Percentiles rank a stretch among this genome's conserved stretches.
These are phyloP conservation scores for Teratosphaeria viscida DNA, from an alignment of 2,329 filamentous ascomycete genomes.

Conservation along the genomic window DNA sequence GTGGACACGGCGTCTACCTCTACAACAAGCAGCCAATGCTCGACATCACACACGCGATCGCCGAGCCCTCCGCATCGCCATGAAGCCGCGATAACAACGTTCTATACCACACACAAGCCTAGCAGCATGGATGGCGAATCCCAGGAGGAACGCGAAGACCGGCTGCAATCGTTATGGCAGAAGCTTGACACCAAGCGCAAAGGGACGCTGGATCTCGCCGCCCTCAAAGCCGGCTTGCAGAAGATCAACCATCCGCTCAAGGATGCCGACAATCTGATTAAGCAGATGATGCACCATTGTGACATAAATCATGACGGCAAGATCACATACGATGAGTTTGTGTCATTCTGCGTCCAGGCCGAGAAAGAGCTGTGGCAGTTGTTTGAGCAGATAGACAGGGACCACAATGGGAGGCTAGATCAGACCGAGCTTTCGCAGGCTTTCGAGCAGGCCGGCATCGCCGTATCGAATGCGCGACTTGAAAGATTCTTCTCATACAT, in stretches of 20 bases:
- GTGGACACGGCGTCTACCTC: neutral
- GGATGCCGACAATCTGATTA: conserved; percentile 79
- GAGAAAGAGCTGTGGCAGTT: conserved; percentile 73
- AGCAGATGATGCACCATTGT: conserved; percentile 68
- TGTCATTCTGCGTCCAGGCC: conserved; percentile 73
- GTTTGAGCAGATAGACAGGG: conserved; percentile 77
- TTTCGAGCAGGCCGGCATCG: conserved; percentile 67
- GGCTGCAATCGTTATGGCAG: conserved; percentile 75
- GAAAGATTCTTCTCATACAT: conserved; percentile 82
- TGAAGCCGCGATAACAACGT: conserved; percentile 12
- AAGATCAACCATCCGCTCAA: conserved; percentile 91
- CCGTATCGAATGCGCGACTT: conserved; percentile 65
- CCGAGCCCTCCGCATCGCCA: conserved; percentile 2
- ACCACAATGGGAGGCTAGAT: conserved; percentile 77
- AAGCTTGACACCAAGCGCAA: conserved; percentile 66
- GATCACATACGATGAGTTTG: conserved; percentile 91
- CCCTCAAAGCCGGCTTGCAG: conserved; percentile 70
- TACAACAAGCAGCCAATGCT: neutral
- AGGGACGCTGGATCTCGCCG: conserved; percentile 74
- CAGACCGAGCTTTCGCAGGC: conserved; percentile 72
- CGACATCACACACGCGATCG: neutral
- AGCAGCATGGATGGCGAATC: conserved; percentile 58
- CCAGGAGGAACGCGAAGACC: conserved; percentile 66
- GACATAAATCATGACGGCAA: conserved; percentile 80
- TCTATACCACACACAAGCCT: neutral